These are phyloP conservation scores for Erigeron philadelphicus DNA, from an alignment of 140 eudicot genomes.

Conservation along the genomic window DNA sequence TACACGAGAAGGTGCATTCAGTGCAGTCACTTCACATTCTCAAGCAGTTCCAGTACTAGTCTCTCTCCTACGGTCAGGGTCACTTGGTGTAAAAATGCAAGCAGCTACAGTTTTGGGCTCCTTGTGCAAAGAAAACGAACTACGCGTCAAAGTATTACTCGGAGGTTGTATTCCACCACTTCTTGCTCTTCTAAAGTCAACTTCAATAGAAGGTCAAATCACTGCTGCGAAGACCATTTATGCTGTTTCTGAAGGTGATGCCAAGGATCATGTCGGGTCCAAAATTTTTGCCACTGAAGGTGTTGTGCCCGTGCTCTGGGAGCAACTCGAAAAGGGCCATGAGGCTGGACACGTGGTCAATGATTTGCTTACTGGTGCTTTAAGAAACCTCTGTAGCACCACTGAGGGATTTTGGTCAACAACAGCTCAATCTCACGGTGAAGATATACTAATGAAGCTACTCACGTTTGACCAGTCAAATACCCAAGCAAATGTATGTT, in stretches of 20 bases:
- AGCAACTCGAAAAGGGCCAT: slow-evolving; percentile 73
- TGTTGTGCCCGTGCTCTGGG: slow-evolving; percentile 94
- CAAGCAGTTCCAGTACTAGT: slow-evolving; percentile 99
- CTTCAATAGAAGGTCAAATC: slow-evolving; percentile 87
- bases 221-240: slow-evolving; percentile 88
- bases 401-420: slow-evolving; percentile 96
- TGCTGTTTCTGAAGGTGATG: slow-evolving; percentile 98
- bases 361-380: slow-evolving; percentile 88
- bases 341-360: slow-evolving; percentile 73
- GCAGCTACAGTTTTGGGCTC: slow-evolving; percentile 93
- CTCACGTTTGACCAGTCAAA: slow-evolving; percentile 64
- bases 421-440: slow-evolving; percentile 82
- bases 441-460: slow-evolving; percentile 74
- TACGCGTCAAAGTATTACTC: slow-evolving; percentile 84
- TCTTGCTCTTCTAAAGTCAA: slow-evolving; percentile 85
- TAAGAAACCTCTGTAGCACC: slow-evolving; percentile 73
- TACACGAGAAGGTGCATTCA: slow-evolving; percentile 88
- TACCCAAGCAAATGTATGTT: slow-evolving; percentile 94
- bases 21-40: slow-evolving; percentile 98
- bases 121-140: slow-evolving; percentile 88
- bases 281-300: slow-evolving; percentile 99
- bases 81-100: slow-evolving; percentile 81
- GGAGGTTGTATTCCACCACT: slow-evolving; percentile 99
- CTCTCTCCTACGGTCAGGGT: slow-evolving; percentile 93
- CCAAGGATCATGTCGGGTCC: slow-evolving; percentile 93